These are phyloP conservation scores for Apiotrichum sp. DNA, from an alignment of 1,284 basidiomycete genomes.

Conservation along the genomic window DNA sequence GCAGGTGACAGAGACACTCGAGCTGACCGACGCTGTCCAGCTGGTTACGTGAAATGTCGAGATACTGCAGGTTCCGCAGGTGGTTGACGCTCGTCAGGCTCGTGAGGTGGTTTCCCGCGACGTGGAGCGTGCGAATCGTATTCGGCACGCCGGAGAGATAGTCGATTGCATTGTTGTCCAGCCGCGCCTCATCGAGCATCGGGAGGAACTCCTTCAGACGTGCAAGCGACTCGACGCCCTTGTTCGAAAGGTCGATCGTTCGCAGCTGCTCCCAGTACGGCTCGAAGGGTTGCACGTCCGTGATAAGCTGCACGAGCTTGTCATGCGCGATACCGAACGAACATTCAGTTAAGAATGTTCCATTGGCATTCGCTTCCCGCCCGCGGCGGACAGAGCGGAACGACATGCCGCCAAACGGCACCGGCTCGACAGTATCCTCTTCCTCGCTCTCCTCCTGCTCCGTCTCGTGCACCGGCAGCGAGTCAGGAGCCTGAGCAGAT, in stretches of 20 bases:
- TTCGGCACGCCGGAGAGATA: conserved; percentile 82
- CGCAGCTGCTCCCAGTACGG: conserved; percentile 84
- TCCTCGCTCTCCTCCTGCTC: background rate
- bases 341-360: conserved; percentile 81
- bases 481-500: too few species aligned
- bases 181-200: conserved; percentile 69
- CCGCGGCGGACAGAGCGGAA: conserved; percentile 20
- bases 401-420: conserved; percentile 10
- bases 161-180: conserved; percentile 68
- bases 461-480: background rate
- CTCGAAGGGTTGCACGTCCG: conserved; percentile 90
- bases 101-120: conserved; percentile 75
- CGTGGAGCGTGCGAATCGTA: conserved; percentile 70
- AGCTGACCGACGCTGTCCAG: conserved; percentile 80
- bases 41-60: conserved; percentile 87
- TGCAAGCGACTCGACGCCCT: conserved; percentile 80
- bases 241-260: conserved; percentile 69
- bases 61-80: conserved; percentile 72
- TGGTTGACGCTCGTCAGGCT: conserved; percentile 84
- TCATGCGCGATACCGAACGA: conserved; percentile 91
- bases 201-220: conserved; percentile 92
- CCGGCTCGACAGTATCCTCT: conserved; percentile 14
- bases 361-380: conserved; percentile 49
- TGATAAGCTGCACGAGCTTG: conserved; percentile 82
- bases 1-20: conserved; percentile 72